phyloP scores from a whole-genome alignment of 345 rosid genomes.

The Arabidopsis arenosa region DNA sequence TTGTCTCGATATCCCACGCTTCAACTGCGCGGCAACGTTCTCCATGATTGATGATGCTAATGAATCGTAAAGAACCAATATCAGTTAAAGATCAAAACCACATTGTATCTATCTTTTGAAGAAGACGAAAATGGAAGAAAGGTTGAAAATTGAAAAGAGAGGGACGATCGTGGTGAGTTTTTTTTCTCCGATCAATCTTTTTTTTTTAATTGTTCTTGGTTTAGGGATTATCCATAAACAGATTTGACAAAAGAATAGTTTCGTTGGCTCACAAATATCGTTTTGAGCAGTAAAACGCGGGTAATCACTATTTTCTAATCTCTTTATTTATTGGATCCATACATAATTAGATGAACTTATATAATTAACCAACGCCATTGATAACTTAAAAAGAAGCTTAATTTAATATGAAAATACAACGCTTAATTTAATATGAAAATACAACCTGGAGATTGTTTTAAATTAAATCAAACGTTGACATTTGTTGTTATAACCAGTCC shows the following conservation, averaged over 20 bases:
- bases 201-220: background rate
- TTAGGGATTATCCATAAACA: background rate
- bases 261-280: slow-evolving; percentile 30
- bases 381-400: background rate
- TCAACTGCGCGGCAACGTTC: slow-evolving; percentile 60
- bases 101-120: background rate
- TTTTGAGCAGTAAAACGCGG: slow-evolving; percentile 45
- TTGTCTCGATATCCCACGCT: slow-evolving; percentile 80
- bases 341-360: slow-evolving; percentile 1
- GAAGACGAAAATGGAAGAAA: background rate
- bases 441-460: slow-evolving; percentile 1
- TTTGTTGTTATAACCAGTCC: background rate
- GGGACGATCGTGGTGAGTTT: slow-evolving; percentile 22
- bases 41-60: slow-evolving; percentile 50
- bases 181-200: background rate
- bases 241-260: background rate
- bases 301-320: slow-evolving; percentile 24
- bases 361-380: background rate
- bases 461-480: slow-evolving; percentile 8
- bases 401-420: too few relatives aligned
- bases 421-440: background rate
- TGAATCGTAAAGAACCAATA: background rate
- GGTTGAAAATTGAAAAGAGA: background rate
- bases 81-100: slow-evolving; percentile 30
- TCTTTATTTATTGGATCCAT: background rate